Conservation (phyloP, 352 stramenopile genomes). For the Aphanomyces astaci region DNA sequence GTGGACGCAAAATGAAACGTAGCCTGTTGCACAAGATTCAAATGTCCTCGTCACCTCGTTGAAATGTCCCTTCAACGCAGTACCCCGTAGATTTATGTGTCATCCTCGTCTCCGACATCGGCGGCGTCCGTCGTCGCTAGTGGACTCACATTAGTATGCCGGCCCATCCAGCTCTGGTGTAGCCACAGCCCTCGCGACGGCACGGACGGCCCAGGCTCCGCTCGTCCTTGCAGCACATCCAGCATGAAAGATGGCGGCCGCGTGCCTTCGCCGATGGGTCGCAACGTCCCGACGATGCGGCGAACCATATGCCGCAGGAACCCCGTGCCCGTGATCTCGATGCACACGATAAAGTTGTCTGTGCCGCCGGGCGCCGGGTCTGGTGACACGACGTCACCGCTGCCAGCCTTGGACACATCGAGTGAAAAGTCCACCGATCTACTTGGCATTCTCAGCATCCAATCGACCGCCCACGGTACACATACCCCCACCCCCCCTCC, state of each 20-base stretch:
- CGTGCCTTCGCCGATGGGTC: constrained; percentile 67
- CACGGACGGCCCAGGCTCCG: constrained; percentile 56
- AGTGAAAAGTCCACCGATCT: constrained; percentile 71
- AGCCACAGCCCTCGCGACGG: constrained; percentile 75
- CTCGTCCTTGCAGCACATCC: constrained; percentile 48
- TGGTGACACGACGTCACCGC: constrained; percentile 38
- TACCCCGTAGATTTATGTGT: too few relatives aligned
- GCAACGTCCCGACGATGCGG: constrained; percentile 71
- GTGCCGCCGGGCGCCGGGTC: constrained; percentile 31
- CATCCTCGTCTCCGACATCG: too few relatives aligned
- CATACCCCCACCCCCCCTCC: too few relatives aligned
- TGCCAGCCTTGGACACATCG: constrained; percentile 44
- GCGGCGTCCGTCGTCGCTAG: too few relatives aligned
- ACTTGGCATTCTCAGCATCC: not conserved
- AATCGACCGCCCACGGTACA: too few relatives aligned
- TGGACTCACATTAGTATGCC: too few relatives aligned
- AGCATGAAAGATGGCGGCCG: constrained; percentile 47
- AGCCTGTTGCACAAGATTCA: too few relatives aligned
- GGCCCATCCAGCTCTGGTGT: constrained; percentile 73
- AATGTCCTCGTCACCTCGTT: too few relatives aligned
- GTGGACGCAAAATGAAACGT: too few relatives aligned
- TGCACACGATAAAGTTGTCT: constrained; percentile 43
- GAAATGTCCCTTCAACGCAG: too few relatives aligned
- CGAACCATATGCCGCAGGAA: constrained; percentile 86
- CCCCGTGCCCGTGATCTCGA: constrained; percentile 74